phyloP scores from a whole-genome alignment of 176 grass and related monocot genomes.

The Echinochloa phyllopogon region DNA sequence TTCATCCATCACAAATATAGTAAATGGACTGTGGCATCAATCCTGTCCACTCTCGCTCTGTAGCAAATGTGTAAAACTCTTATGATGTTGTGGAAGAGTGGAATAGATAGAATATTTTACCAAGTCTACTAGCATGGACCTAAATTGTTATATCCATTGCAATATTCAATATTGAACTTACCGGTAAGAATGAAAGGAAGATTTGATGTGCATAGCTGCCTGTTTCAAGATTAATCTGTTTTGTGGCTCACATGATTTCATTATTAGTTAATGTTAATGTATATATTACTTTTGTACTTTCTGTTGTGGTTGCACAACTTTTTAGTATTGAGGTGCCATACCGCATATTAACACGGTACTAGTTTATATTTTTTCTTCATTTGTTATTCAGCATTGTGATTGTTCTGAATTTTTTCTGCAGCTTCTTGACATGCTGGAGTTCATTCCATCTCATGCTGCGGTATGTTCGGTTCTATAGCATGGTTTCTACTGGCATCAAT shows the following conservation, averaged over 20 bases:
- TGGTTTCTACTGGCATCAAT: conserved; percentile 20
- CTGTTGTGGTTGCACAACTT: neutral
- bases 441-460: conserved; percentile 91
- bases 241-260: conserved; percentile 19
- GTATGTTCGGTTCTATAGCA: conserved; percentile 67
- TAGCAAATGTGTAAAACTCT: conserved; percentile 20
- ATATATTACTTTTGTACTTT: conserved; percentile 9
- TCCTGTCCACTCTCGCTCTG: conserved; percentile 13
- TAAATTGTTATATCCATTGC: conserved; percentile 22
- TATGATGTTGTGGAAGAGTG: conserved; percentile 14
- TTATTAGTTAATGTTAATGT: conserved; percentile 22
- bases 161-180: neutral
- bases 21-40: neutral
- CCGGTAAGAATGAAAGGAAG: neutral
- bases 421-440: conserved; percentile 92
- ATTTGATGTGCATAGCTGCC: conserved; percentile 16
- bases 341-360: conserved; percentile 16
- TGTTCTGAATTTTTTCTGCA: conserved; percentile 48
- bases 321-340: conserved; percentile 6
- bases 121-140: conserved; percentile 6
- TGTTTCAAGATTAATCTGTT: conserved; percentile 33
- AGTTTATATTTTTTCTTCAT: conserved; percentile 14
- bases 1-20: neutral
- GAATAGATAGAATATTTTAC: neutral
- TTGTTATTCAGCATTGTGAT: conserved; percentile 21